A percentile compares a stretch with the other conserved stretches of the same genome.
These are phyloP conservation scores for Lodderomyces oxycetoniae DNA, from an alignment of 1,139 yeast species.

Conservation along the genomic window DNA sequence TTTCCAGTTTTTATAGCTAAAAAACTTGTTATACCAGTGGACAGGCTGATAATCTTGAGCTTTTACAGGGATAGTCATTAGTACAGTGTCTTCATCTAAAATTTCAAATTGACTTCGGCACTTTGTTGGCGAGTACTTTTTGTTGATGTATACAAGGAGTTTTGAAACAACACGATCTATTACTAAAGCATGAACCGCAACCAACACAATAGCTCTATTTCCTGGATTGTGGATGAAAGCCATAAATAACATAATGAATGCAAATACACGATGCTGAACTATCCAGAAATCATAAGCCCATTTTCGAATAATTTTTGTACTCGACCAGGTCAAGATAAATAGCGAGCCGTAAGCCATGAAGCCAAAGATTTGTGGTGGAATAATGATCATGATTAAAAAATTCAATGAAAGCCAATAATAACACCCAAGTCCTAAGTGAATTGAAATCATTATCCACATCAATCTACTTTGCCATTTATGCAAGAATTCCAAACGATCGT, in stretches of 20 bases:
- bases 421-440: constrained; percentile 30
- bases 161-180: constrained; percentile 35
- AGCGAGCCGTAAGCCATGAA: constrained; percentile 42
- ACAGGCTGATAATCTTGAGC: constrained; percentile 8
- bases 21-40: constrained; percentile 26
- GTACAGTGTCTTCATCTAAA: constrained; percentile 38
- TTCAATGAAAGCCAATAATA: constrained; percentile 40
- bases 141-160: constrained; percentile 29
- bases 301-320: constrained; percentile 33
- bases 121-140: constrained; percentile 33
- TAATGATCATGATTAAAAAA: constrained; percentile 38
- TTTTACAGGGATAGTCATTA: constrained; percentile 34
- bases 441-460: constrained; percentile 35
- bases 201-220: constrained; percentile 30
- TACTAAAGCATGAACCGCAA: constrained; percentile 44
- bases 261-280: constrained; percentile 40
- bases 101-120: constrained; percentile 35
- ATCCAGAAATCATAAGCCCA: constrained; percentile 44
- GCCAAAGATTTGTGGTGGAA: constrained; percentile 52
- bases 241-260: constrained; percentile 41
- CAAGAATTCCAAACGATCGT: constrained; percentile 34
- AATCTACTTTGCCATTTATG: constrained; percentile 45
- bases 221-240: constrained; percentile 41
- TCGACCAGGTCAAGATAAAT: constrained; percentile 34
- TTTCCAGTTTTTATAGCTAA: constrained; percentile 39